Percentiles rank a stretch among this genome's conserved stretches.
Conservation (phyloP, 805 yeast genomes). For the Suhomyces pyralidae region DNA sequence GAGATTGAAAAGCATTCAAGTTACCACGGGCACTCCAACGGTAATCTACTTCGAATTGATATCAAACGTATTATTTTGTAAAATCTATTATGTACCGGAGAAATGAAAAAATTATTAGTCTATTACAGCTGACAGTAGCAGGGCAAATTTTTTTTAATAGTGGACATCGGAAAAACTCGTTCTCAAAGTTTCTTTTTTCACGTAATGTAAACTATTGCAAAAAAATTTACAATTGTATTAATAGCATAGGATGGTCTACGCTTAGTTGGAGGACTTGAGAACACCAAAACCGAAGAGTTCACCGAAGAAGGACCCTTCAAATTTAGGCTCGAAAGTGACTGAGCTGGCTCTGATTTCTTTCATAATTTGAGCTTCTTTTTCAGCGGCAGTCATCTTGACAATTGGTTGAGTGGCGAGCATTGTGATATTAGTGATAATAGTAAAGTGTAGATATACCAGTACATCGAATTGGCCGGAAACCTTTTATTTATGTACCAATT, state of each 20-base stretch:
- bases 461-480: background rate
- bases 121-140: background rate
- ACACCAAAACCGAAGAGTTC: constrained; percentile 35
- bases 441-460: background rate
- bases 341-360: constrained; percentile 37
- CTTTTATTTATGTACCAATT: background rate
- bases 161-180: background rate
- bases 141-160: background rate
- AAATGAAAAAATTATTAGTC: background rate
- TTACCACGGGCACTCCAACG: background rate
- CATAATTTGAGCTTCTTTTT: constrained; percentile 47
- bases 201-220: background rate
- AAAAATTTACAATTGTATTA: background rate
- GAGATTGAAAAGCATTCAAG: background rate
- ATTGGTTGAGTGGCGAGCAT: constrained; percentile 6
- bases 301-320: constrained; percentile 41
- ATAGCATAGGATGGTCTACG: background rate
- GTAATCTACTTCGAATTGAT: background rate
- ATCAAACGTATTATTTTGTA: background rate
- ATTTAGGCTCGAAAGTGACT: constrained; percentile 37
- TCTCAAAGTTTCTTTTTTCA: background rate
- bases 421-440: background rate
- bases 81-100: constrained; percentile 1
- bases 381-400: constrained; percentile 28
- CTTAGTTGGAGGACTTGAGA: constrained; percentile 6